A percentile compares a stretch with the other conserved stretches of the same genome.
phyloP scores from a whole-genome alignment of 2,329 filamentous ascomycete genomes.

The Parasarocladium wereldwijsianum region DNA sequence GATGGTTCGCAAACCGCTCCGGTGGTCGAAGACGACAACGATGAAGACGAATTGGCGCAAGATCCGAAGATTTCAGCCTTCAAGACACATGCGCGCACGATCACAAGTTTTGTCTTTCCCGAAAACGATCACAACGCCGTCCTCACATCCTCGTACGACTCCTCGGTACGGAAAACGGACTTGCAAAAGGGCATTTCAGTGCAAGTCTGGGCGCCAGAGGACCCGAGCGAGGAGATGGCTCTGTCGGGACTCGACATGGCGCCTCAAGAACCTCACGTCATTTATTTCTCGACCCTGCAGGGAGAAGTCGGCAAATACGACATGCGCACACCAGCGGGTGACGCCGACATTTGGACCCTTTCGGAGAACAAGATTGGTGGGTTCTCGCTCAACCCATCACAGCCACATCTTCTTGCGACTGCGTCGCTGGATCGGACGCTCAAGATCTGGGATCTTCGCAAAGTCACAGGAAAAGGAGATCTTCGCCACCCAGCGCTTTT shows the following conservation, averaged over 20 bases:
- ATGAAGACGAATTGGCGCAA: slow-evolving; percentile 50
- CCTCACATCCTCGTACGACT: slow-evolving; percentile 84
- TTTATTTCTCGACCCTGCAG: slow-evolving; percentile 79
- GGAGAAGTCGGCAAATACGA: slow-evolving; percentile 75
- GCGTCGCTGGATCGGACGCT: slow-evolving; percentile 80
- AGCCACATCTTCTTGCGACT: slow-evolving; percentile 74
- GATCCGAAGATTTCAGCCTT: slow-evolving; percentile 77
- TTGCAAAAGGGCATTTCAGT: slow-evolving; percentile 64
- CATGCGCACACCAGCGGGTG: slow-evolving; percentile 39
- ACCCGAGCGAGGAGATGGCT: slow-evolving; percentile 56
- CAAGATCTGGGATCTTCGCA: slow-evolving; percentile 85
- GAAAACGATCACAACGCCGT: slow-evolving; percentile 59
- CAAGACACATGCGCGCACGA: slow-evolving; percentile 80
- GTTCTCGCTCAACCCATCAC: slow-evolving; percentile 67
- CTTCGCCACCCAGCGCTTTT: slow-evolving; percentile 51
- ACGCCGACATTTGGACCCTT: slow-evolving; percentile 54
- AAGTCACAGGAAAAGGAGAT: slow-evolving; percentile 51
- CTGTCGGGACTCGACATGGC: slow-evolving; percentile 77
- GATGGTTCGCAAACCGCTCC: slow-evolving; percentile 62
- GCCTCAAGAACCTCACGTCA: slow-evolving; percentile 49
- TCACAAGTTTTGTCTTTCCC: slow-evolving; percentile 70
- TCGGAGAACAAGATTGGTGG: slow-evolving; percentile 93
- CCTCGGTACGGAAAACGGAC: slow-evolving; percentile 76
- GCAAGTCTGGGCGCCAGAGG: slow-evolving; percentile 65
- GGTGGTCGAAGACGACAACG: slow-evolving; percentile 43